These are phyloP conservation scores for Aulographum hederae DNA, from an alignment of 2,329 filamentous ascomycete species.

Conservation along the genomic window DNA sequence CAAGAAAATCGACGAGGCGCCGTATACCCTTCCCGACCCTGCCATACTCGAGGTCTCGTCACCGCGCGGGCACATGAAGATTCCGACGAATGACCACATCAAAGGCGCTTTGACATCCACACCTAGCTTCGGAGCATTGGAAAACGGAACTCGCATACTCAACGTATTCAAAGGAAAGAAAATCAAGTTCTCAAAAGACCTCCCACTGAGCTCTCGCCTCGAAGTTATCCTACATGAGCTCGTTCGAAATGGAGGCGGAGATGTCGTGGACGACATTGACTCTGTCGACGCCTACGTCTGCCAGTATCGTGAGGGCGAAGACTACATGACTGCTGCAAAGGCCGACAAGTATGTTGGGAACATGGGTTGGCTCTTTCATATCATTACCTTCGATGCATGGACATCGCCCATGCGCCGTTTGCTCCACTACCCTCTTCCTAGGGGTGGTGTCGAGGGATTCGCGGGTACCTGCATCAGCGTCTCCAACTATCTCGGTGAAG, in stretches of 20 bases:
- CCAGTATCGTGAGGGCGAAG: conserved; percentile 62
- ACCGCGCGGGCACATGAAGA: conserved; percentile 8
- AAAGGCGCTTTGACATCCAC: conserved; percentile 44
- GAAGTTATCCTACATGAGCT: conserved; percentile 50
- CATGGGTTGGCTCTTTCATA: conserved; percentile 79
- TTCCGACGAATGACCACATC: conserved; percentile 28
- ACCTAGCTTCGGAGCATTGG: conserved; percentile 10
- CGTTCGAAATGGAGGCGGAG: conserved; percentile 53
- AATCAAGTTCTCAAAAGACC: conserved; percentile 60
- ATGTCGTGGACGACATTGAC: conserved; percentile 43
- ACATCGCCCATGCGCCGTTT: conserved; percentile 67
- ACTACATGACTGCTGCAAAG: conserved; percentile 63
- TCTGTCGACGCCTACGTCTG: conserved; percentile 73
- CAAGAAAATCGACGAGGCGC: conserved; percentile 72
- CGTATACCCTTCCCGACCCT: conserved; percentile 72
- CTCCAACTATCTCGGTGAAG: conserved; percentile 92
- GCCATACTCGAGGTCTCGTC: conserved; percentile 49
- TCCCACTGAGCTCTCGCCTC: conserved; percentile 51
- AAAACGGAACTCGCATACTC: conserved; percentile 11
- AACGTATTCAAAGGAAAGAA: conserved; percentile 58
- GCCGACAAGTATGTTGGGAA: conserved; percentile 74
- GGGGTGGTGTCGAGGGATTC: conserved; percentile 63
- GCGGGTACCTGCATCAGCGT: conserved; percentile 61
- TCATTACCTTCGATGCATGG: conserved; percentile 81
- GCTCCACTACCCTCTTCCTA: conserved; percentile 76